Percentiles rank a stretch among this genome's conserved stretches.
Evolutionary conservation across 106 monocot genomes (phyloP).

Genomic region (Phalaenopsis aphrodite): DNA sequence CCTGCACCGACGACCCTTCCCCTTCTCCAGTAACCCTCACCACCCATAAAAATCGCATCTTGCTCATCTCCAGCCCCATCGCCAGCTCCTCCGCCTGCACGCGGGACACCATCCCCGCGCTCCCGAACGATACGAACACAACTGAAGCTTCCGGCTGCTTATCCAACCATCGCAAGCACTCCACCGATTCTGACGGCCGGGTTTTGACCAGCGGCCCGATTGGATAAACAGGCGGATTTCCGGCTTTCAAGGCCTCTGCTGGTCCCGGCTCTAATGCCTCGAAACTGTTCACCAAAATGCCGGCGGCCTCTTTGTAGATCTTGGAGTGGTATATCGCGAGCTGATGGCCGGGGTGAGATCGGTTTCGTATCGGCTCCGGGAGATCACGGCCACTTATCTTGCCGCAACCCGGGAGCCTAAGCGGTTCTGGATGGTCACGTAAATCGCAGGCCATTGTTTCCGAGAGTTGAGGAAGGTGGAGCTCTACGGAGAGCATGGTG

Average conservation of each 20-base stretch:
- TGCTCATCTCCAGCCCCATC: conserved; percentile 39
- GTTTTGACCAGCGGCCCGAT: conserved; percentile 33
- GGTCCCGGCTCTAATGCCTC: conserved; percentile 25
- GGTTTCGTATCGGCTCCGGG: conserved; percentile 11
- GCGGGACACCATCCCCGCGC: conserved; percentile 31
- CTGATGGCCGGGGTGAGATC: not conserved
- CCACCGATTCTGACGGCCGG: conserved; percentile 30
- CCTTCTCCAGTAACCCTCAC: conserved; percentile 8
- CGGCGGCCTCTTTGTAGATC: conserved; percentile 15
- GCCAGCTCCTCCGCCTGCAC: conserved; percentile 46
- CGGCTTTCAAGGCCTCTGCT: conserved; percentile 7
- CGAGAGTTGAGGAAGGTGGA: conserved; percentile 26
- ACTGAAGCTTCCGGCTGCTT: conserved; percentile 37
- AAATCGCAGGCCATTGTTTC: conserved; percentile 22
- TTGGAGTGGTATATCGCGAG: conserved; percentile 11
- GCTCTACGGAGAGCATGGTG: conserved; percentile 9
- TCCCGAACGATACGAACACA: conserved; percentile 53
- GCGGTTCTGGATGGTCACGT: conserved; percentile 20
- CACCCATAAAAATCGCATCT: conserved; percentile 50
- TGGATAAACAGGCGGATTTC: conserved; percentile 11
- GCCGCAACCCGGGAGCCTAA: conserved; percentile 38
- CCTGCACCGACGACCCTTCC: not conserved
- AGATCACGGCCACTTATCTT: conserved; percentile 12
- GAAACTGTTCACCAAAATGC: conserved; percentile 59
- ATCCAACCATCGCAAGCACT: conserved; percentile 45